Percentiles rank a stretch among this genome's conserved stretches.
These are phyloP conservation scores for Mucor velutinosus DNA, from an alignment of 371 early-diverging fungal species.

Conservation along the genomic window DNA sequence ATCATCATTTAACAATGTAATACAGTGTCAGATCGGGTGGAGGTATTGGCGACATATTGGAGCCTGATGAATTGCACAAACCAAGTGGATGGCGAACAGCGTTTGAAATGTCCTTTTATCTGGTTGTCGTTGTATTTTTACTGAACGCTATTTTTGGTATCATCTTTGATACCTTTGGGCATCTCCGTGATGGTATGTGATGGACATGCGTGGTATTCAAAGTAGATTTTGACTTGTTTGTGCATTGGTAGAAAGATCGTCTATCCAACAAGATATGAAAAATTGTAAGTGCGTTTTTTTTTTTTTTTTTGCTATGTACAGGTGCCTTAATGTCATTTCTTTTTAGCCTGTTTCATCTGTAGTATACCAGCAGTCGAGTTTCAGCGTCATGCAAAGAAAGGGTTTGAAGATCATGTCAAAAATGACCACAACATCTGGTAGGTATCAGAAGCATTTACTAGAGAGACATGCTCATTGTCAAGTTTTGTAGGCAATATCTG, in stretches of 20 bases:
- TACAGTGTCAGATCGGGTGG: constrained; percentile 54
- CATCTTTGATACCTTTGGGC: constrained; percentile 65
- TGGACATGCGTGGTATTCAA: background rate
- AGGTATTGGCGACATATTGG: constrained; percentile 58
- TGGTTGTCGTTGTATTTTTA: constrained; percentile 60
- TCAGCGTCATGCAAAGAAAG: constrained; percentile 51
- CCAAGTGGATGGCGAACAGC: constrained; percentile 51
- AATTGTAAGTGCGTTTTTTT: constrained; percentile 44
- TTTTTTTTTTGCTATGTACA: background rate
- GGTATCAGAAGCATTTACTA: background rate
- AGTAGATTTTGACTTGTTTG: background rate
- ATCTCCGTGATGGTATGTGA: constrained; percentile 54
- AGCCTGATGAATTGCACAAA: constrained; percentile 34
- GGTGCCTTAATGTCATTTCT: background rate
- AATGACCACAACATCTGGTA: constrained; percentile 63
- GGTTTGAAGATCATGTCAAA: constrained; percentile 57
- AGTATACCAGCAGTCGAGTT: constrained; percentile 59
- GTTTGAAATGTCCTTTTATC: constrained; percentile 59
- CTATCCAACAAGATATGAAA: constrained; percentile 54
- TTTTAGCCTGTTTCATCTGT: constrained; percentile 56
- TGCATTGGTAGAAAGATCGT: constrained; percentile 38
- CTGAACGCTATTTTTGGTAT: constrained; percentile 66
- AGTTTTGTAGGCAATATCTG: constrained; percentile 49
- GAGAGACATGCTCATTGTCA: background rate
- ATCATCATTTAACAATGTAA: background rate